A percentile compares a stretch with the other conserved stretches of the same genome.
These are phyloP conservation scores for Geotrichum histeridarum DNA, from an alignment of 1,139 yeast species.

Conservation along the genomic window DNA sequence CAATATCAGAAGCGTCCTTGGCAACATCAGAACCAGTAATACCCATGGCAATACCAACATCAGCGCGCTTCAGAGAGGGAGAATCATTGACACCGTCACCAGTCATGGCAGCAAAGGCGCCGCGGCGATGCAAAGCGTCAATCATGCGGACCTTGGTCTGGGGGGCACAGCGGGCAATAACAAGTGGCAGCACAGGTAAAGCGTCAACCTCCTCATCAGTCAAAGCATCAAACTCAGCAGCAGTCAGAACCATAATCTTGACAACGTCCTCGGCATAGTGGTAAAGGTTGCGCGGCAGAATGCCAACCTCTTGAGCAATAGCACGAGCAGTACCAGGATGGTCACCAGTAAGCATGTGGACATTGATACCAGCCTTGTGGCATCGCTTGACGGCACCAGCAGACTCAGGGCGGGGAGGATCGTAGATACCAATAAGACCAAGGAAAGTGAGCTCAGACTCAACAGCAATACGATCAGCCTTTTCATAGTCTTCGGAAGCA, in stretches of 20 bases:
- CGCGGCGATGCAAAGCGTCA: conserved; percentile 71
- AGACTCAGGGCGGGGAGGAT: conserved; percentile 75
- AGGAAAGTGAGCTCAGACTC: conserved; percentile 57
- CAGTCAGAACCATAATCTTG: conserved; percentile 69
- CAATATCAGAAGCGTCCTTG: conserved; percentile 73
- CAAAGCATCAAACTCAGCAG: conserved; percentile 63
- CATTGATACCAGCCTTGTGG: conserved; percentile 73
- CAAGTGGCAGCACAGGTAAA: conserved; percentile 68
- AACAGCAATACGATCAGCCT: conserved; percentile 46
- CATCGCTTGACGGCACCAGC: conserved; percentile 62
- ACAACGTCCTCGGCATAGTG: conserved; percentile 60
- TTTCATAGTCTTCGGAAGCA: conserved; percentile 26
- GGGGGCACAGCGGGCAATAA: conserved; percentile 82
- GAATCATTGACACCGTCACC: conserved; percentile 88
- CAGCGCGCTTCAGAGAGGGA: conserved; percentile 73
- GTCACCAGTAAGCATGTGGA: conserved; percentile 83
- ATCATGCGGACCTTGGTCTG: conserved; percentile 81
- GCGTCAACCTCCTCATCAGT: conserved; percentile 58
- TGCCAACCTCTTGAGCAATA: conserved; percentile 81
- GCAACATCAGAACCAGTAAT: conserved; percentile 78
- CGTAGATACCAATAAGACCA: conserved; percentile 76
- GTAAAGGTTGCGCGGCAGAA: conserved; percentile 63
- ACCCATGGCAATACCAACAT: conserved; percentile 88
- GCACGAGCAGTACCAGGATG: conserved; percentile 80
- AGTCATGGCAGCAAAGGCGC: conserved; percentile 74